These are phyloP conservation scores for Ustilago esculenta DNA, from an alignment of 1,284 basidiomycete genomes.

Conservation along the genomic window DNA sequence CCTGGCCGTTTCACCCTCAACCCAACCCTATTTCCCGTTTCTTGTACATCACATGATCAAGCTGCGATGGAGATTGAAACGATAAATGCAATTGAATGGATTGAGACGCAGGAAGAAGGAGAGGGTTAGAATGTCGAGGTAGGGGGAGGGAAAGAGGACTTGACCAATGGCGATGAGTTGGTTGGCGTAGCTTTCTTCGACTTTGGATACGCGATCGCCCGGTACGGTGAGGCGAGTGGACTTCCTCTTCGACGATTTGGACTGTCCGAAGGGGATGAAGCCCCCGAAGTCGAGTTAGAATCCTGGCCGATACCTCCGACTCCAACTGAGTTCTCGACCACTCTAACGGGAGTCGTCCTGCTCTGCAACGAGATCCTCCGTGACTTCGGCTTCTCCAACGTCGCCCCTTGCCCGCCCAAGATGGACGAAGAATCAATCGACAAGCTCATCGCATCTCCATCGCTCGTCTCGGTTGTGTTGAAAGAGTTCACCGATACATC, in stretches of 20 bases:
- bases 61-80: too few relatives aligned
- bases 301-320: slow-evolving; percentile 3
- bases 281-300: slow-evolving; percentile 2
- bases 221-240: slow-evolving; percentile 32
- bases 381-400: slow-evolving; percentile 23
- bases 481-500: slow-evolving; percentile 28
- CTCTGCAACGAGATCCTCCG: slow-evolving; percentile 30
- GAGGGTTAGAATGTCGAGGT: background rate
- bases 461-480: slow-evolving; percentile 8
- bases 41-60: too few relatives aligned
- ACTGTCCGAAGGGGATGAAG: slow-evolving; percentile 20
- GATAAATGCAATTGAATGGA: background rate
- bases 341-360: slow-evolving; percentile 17
- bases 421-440: slow-evolving; percentile 27
- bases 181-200: slow-evolving; percentile 11
- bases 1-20: too few relatives aligned
- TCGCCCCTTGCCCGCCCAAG: slow-evolving; percentile 3
- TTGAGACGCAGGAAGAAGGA: background rate
- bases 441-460: slow-evolving; percentile 20
- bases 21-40: too few relatives aligned
- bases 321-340: background rate
- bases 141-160: slow-evolving; percentile 8
- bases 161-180: slow-evolving; percentile 25
- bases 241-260: slow-evolving; percentile 20
- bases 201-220: slow-evolving; percentile 28